Percentiles rank a stretch among this genome's conserved stretches.
These are phyloP conservation scores for Rhodomyrtus tomentosa DNA, from an alignment of 345 rosid genomes.

Conservation along the genomic window DNA sequence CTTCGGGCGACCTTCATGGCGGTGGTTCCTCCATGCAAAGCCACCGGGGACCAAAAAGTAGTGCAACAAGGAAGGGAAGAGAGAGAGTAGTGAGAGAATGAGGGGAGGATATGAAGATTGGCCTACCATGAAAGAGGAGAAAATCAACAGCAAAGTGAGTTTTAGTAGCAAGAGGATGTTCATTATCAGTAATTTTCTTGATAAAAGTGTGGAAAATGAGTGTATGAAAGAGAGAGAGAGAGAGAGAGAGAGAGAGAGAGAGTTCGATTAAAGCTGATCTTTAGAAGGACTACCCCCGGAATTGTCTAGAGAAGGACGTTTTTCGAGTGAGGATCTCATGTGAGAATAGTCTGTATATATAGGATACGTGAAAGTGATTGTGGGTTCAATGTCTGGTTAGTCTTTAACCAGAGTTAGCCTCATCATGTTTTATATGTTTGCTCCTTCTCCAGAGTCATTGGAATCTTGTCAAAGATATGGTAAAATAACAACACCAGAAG, in stretches of 20 bases:
- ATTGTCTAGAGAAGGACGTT: conserved; percentile 11
- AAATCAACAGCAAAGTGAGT: not conserved
- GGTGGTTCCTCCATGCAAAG: conserved; percentile 49
- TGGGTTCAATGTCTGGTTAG: conserved; percentile 3
- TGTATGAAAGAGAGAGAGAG: not conserved
- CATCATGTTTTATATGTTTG: not conserved
- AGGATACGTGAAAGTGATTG: conserved; percentile 9
- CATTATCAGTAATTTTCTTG: conserved; percentile 6
- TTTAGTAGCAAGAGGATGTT: conserved; percentile 5
- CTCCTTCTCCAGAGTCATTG: not conserved
- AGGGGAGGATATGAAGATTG: conserved; percentile 3
- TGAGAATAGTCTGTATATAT: conserved; percentile 15
- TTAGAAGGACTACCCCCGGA: not conserved
- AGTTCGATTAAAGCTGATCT: not conserved
- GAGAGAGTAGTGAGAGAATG: conserved; percentile 6
- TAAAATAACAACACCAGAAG: not conserved
- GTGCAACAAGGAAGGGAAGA: conserved; percentile 10
- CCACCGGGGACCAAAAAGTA: conserved; percentile 52
- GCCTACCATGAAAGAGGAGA: not conserved
- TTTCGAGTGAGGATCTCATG: conserved; percentile 13
- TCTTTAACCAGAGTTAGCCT: conserved; percentile 8
- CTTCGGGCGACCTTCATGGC: conserved; percentile 1
- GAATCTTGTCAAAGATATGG: not conserved
- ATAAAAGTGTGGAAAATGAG: not conserved
- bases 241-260: not conserved